A percentile compares a stretch with the other conserved stretches of the same genome.
phyloP scores from a whole-genome alignment of 176 grass and related monocot genomes.

The Ensete glaucum region DNA sequence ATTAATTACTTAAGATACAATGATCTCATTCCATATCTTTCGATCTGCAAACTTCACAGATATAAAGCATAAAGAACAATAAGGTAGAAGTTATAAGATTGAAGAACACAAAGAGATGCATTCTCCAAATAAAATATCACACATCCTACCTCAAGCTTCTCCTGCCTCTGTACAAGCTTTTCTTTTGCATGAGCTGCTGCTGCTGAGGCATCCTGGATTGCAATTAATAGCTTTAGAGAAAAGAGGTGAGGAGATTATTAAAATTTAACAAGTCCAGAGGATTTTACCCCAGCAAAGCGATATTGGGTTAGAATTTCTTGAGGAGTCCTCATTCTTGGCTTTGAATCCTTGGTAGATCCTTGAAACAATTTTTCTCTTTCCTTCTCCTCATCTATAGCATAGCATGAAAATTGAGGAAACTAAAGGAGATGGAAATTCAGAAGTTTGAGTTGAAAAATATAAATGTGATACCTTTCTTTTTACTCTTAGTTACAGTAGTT shows the following conservation, averaged over 20 bases:
- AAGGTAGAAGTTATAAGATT: background rate
- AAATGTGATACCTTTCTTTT: constrained; percentile 28
- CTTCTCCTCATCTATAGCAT: constrained; percentile 27
- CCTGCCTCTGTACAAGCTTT: constrained; percentile 70
- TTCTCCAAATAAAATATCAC: background rate
- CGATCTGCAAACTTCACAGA: background rate
- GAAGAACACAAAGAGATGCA: background rate
- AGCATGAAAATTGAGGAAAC: constrained; percentile 3
- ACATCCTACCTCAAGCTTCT: constrained; percentile 67
- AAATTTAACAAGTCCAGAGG: background rate
- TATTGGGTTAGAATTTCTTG: constrained; percentile 95
- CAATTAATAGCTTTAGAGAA: background rate
- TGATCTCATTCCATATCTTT: background rate
- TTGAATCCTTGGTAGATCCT: constrained; percentile 41
- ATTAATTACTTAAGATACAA: too few species aligned
- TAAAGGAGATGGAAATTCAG: background rate
- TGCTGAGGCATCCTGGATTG: constrained; percentile 58
- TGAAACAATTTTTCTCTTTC: constrained; percentile 51
- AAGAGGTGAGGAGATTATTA: background rate
- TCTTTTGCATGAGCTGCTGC: constrained; percentile 76
- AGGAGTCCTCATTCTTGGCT: constrained; percentile 62
- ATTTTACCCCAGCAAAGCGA: constrained; percentile 62
- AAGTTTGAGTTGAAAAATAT: background rate
- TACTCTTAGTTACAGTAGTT: constrained; percentile 22
- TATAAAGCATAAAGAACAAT: background rate